Conservation (phyloP, 2,329 filamentous ascomycete species). For the Xylaria sp. region DNA sequence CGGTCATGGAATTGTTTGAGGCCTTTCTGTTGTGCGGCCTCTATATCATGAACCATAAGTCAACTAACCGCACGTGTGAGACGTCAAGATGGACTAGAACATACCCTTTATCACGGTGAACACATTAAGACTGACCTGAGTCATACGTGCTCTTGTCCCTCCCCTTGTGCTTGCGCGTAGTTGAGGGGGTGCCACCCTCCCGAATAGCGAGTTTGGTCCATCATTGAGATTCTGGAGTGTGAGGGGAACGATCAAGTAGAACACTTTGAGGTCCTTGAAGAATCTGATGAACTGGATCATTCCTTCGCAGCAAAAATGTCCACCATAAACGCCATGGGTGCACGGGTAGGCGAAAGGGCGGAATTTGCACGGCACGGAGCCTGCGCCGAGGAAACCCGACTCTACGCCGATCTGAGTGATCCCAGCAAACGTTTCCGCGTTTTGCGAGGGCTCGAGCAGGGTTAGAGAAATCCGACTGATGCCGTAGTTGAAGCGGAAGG, state of each 20-base stretch:
- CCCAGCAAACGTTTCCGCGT: not conserved
- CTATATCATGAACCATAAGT: slow-evolving; percentile 19
- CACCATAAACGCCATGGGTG: too few relatives aligned
- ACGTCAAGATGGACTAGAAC: not conserved
- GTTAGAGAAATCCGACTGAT: not conserved
- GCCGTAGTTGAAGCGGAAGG: slow-evolving; percentile 6
- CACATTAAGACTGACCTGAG: not conserved
- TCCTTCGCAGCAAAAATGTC: fast-evolving
- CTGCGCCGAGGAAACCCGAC: not conserved
- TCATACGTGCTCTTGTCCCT: not conserved
- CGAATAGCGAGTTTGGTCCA: not conserved
- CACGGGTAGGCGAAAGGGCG: too few relatives aligned
- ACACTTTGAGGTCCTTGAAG: slow-evolving; percentile 38
- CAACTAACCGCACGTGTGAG: not conserved
- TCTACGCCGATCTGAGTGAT: slow-evolving; percentile 29
- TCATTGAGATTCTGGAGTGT: not conserved
- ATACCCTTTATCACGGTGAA: slow-evolving; percentile 1
- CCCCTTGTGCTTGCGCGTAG: not conserved
- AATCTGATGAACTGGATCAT: slow-evolving; percentile 28
- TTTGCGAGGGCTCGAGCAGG: not conserved
- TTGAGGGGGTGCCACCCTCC: too few relatives aligned
- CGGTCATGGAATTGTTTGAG: slow-evolving; percentile 29
- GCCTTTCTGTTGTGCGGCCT: slow-evolving; percentile 7
- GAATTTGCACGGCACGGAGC: not conserved
- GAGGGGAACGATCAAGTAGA: slow-evolving; percentile 39